Evolutionary conservation across 306 rosid species (phyloP).

Genomic region (Inga oerstediana): DNA sequence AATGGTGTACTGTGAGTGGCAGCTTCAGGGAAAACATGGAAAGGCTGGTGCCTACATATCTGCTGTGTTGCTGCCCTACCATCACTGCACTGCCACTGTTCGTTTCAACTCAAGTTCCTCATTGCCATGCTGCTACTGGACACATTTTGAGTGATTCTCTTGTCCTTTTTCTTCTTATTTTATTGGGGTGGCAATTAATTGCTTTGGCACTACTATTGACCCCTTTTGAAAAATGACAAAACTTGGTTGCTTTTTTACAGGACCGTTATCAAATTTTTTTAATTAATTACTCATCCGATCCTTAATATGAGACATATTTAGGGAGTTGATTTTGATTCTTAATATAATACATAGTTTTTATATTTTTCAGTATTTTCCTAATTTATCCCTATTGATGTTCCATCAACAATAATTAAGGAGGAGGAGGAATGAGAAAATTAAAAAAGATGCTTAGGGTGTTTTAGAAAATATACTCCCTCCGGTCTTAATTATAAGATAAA

Average conservation of each 20-base stretch:
- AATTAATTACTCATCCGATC: too few species aligned
- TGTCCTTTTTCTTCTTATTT: conserved; percentile 36
- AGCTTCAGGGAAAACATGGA: conserved; percentile 44
- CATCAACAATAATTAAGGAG: too few species aligned
- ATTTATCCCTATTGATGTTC: too few species aligned
- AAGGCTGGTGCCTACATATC: conserved; percentile 32
- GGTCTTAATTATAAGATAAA: too few species aligned
- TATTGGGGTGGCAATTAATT: neutral
- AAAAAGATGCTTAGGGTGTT: too few species aligned
- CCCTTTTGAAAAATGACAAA: conserved; percentile 1
- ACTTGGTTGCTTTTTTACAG: neutral
- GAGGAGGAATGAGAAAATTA: too few species aligned
- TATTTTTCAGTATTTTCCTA: too few species aligned
- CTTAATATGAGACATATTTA: too few species aligned
- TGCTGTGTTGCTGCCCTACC: conserved; percentile 19
- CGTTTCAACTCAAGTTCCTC: conserved; percentile 44
- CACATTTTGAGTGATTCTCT: conserved; percentile 56
- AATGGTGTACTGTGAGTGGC: conserved; percentile 37
- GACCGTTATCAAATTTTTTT: neutral
- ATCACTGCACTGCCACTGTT: conserved; percentile 34
- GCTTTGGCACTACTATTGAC: conserved; percentile 24
- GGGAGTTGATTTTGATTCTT: too few species aligned
- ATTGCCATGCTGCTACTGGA: conserved; percentile 50
- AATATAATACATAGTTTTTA: too few species aligned
- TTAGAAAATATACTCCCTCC: too few species aligned